Evolutionary conservation across 2,329 filamentous ascomycete species (phyloP).

Genomic region (Nemania diffusa): DNA sequence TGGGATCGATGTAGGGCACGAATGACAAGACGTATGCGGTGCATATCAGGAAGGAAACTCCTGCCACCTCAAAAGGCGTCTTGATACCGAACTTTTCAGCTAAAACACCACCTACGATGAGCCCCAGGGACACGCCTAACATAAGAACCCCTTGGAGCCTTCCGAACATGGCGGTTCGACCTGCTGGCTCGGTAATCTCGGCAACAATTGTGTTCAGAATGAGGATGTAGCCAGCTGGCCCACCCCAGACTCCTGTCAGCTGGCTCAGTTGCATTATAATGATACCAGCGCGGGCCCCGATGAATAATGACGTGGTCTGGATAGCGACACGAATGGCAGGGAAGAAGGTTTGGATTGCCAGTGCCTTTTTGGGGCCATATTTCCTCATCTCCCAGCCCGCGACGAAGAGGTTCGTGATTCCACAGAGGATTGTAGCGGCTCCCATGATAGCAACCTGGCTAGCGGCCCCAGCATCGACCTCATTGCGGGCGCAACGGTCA

Average conservation of each 20-base stretch:
- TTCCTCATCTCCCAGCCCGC: constrained; percentile 73
- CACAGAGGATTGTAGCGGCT: constrained; percentile 72
- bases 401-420: constrained; percentile 73
- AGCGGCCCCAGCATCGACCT: constrained; percentile 71
- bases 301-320: constrained; percentile 70
- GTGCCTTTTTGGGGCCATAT: constrained; percentile 69
- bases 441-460: constrained; percentile 69
- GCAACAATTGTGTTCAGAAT: constrained; percentile 74
- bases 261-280: constrained; percentile 73
- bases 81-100: constrained; percentile 39
- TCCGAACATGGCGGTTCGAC: constrained; percentile 71
- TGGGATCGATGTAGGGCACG: constrained; percentile 42
- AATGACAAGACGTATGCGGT: constrained; percentile 37
- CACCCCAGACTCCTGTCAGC: constrained; percentile 73
- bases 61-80: constrained; percentile 41
- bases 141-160: constrained; percentile 45
- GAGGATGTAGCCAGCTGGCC: constrained; percentile 74
- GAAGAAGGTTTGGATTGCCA: constrained; percentile 71
- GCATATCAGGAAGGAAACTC: constrained; percentile 32
- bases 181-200: constrained; percentile 67
- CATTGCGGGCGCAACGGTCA: constrained; percentile 67
- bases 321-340: constrained; percentile 70
- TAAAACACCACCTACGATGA: constrained; percentile 38
- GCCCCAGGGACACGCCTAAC: constrained; percentile 39
- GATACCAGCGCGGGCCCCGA: constrained; percentile 68